Evolutionary conservation across 768 basidiomycete genomes (phyloP), one percentile per base, ranked within the genome.

Genomic region (Lactarius vividus): DNA sequence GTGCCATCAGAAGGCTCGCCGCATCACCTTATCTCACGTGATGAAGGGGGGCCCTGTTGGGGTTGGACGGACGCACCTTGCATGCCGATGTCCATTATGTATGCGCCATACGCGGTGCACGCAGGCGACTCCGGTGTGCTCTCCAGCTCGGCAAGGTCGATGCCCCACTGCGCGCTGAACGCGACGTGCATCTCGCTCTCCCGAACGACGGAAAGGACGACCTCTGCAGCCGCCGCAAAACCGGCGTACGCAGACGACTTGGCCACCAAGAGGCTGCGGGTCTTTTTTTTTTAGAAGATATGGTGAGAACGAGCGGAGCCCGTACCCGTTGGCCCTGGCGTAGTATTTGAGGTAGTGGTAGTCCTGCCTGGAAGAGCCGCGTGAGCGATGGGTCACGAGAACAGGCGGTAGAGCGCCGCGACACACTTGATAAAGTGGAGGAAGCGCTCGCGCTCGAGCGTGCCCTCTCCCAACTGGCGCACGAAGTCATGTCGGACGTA

Each of bases 401-500:
- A 31, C 1, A 26, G 11, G 40, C 33, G 35, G 40, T 53, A 15
- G 18, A 5, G 33, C 49, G 5, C 20, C 2, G 10, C 13, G 7
- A 69, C 85, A 58, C 63, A 92, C 91, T 87, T 89, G 76, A 96
- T 88, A 73, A 96, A 97, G 72, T 94, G 87, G 16, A 89, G 72
- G 74, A 96, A 98, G 26, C 81, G 77, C n/a, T 84, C 79, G 44
- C 75, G 77, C 0, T 84, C 79, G 2, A 96, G 82, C 0, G 84
- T 88, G 0, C 93, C 94, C 59, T 81, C 76, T 0, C 89, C 94
- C 0, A 97, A 81, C 57, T 85, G 83, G 61, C 80, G 79, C 33
- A 96, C 92, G 70, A 96, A 98, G 2, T 89, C 85, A 71, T 98
- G 95, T 71, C 92, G 78, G 0, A 95, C 87, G 70, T 91, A 95